Evolutionary conservation across 176 grass and related monocot genomes (phyloP).

Genomic region (Oryza brachyantha): DNA sequence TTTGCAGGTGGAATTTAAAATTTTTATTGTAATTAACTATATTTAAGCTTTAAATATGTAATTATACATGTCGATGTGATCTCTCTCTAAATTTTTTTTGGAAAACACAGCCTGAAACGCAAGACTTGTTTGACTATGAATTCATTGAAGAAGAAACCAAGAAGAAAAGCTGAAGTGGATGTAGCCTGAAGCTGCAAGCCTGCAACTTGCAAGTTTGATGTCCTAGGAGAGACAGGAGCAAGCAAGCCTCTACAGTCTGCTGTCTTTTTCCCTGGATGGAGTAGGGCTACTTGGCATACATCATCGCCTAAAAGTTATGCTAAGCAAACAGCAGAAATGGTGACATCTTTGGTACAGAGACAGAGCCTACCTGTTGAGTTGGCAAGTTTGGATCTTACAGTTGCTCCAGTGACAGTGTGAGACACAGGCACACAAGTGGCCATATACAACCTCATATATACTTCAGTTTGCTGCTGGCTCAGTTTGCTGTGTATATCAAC

Average conservation of each 20-base stretch:
- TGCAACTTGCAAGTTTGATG: neutral
- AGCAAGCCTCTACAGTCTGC: neutral
- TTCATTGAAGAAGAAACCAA: slow-evolving; percentile 5
- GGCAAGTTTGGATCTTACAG: slow-evolving; percentile 9
- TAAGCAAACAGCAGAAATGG: neutral
- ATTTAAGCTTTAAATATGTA: no score
- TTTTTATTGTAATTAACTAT: no score
- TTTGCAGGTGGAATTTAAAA: no score
- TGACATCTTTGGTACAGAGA: neutral
- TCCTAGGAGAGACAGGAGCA: slow-evolving; percentile 1
- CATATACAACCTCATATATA: neutral
- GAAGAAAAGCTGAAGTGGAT: neutral
- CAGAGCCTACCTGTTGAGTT: neutral
- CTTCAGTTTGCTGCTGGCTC: neutral
- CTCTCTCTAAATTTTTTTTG: no score
- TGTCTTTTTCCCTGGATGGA: neutral
- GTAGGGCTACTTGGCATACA: neutral
- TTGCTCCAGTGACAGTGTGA: neutral
- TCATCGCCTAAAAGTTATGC: slow-evolving; percentile 1
- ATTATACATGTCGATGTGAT: no score
- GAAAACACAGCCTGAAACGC: no score
- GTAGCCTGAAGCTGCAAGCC: neutral
- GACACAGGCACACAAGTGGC: neutral
- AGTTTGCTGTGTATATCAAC: neutral
- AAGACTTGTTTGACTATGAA: slow-evolving; percentile 2